phyloP scores from a whole-genome alignment of 2,329 filamentous ascomycete species.

The Hyphodiscus sp. region DNA sequence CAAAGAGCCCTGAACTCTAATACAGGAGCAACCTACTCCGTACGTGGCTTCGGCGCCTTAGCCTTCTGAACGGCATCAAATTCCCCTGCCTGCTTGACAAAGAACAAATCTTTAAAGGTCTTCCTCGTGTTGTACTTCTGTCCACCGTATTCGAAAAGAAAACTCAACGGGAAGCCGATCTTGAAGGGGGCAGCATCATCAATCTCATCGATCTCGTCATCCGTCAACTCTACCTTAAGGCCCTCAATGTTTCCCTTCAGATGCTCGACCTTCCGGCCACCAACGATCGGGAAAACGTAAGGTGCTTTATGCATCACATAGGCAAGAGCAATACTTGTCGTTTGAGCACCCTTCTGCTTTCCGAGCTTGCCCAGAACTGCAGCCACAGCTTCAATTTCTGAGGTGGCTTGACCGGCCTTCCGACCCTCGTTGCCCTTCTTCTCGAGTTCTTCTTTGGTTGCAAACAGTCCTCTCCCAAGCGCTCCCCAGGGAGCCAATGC shows the following conservation, averaged over 20 bases:
- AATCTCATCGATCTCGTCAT: conserved; percentile 46
- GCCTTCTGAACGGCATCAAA: not conserved
- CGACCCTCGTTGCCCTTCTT: conserved; percentile 41
- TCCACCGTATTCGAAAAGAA: not conserved
- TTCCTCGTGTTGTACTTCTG: not conserved
- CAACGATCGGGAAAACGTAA: conserved; percentile 38
- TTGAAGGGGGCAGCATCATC: conserved; percentile 29
- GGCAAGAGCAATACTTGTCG: conserved; percentile 48
- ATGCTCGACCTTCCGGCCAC: conserved; percentile 45
- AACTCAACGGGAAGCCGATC: not conserved
- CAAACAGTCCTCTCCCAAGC: conserved; percentile 40
- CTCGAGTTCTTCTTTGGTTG: conserved; percentile 34
- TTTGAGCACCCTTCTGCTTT: conserved; percentile 42
- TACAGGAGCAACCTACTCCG: not conserved
- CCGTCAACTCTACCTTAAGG: conserved; percentile 41
- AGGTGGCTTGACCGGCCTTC: conserved; percentile 38
- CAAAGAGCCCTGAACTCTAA: too few species aligned
- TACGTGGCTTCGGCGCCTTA: not conserved
- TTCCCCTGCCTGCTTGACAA: not conserved
- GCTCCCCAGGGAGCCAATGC: conserved; percentile 46
- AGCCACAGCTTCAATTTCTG: conserved; percentile 42
- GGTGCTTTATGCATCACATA: conserved; percentile 50
- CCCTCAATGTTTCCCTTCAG: conserved; percentile 49
- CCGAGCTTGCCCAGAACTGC: conserved; percentile 52
- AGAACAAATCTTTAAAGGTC: not conserved